Conservation (phyloP, 352 stramenopile species). For the Globisporangium cylindrosporum region DNA sequence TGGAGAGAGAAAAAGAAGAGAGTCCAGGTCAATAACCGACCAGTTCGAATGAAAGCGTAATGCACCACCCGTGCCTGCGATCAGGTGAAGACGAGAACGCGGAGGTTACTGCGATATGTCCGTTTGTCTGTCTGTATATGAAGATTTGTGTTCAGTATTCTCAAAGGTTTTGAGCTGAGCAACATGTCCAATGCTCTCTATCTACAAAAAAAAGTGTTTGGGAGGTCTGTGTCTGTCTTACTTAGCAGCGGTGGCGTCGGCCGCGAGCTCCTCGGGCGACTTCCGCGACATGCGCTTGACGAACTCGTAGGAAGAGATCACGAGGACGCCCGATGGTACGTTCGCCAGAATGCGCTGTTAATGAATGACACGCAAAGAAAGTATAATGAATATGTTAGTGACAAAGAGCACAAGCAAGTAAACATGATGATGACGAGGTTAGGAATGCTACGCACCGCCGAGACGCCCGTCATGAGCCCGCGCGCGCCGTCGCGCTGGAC, state of each 20-base stretch:
- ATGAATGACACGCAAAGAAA: not conserved
- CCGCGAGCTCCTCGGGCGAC: constrained; percentile 29
- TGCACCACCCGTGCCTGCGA: not conserved
- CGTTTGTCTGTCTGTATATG: not conserved
- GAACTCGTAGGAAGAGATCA: constrained; percentile 89
- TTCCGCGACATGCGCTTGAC: constrained; percentile 85
- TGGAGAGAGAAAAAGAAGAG: not conserved
- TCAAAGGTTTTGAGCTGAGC: not conserved
- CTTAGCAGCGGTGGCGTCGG: not conserved
- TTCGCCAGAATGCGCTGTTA: constrained; percentile 73
- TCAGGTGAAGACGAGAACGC: not conserved
- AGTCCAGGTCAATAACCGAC: not conserved
- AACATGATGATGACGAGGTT: not conserved
- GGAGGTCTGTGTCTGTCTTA: not conserved
- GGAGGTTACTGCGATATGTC: not conserved
- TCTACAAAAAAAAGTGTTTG: not conserved
- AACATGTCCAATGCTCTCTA: not conserved
- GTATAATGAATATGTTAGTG: not conserved
- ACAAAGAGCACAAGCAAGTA: not conserved
- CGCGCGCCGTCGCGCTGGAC: constrained; percentile 64
- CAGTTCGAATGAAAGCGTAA: not conserved
- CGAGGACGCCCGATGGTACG: constrained; percentile 78
- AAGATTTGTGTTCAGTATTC: not conserved
- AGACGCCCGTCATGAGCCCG: constrained; percentile 79
- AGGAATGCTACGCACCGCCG: constrained; percentile 43